Evolutionary conservation across 2,329 filamentous ascomycete species (phyloP), one percentile per base, ranked within the genome.

Genomic region (Colletotrichum zoysiae): DNA sequence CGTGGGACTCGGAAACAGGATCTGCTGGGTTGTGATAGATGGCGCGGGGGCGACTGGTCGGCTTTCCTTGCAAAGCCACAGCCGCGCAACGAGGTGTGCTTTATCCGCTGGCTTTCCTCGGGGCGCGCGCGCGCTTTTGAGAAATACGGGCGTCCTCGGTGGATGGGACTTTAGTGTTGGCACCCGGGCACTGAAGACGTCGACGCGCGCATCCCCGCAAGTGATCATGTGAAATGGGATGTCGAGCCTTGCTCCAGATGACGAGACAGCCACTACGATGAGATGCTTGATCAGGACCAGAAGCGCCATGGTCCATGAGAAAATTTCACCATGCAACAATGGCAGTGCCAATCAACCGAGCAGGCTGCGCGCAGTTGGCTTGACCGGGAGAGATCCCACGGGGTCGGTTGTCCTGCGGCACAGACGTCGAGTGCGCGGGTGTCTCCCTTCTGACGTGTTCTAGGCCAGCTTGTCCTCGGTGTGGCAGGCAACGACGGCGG

Each of bases 361-460:
- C 42, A 67, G 58, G 51, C 51, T 62, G 57, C 50, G 23, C n/a
- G n/a, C n/a, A n/a, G 40, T 40, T 53, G 38, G 40, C 65, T 42
- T 68, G 6, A 40, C 51, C 46, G 58, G 46, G 58, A 42, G 57
- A 53, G 18, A 68, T 59, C 44, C 58, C 67, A 58, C 65, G 58
- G 58, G 30, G 33, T 26, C 35, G 23, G 11, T 51, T 46, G 51
- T 30, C 53, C 42, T 63, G 57, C 56, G 20, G 63, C 55, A 38
- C 67, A 33, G 35, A 55, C 35, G 26, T 35, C 46, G 35, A 23
- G 46, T 59, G 12, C 56, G 23, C 40, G 23, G 26, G 23, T 48
- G 46, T 40, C 38, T 26, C 48, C 42, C 7, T 59, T 69, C 53
- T 71, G 69, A 71, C 53, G 69, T 71, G 69, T 69, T 64, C 59